Conservation (phyloP, 257 asterid species). For the Buddleja alternifolia region DNA sequence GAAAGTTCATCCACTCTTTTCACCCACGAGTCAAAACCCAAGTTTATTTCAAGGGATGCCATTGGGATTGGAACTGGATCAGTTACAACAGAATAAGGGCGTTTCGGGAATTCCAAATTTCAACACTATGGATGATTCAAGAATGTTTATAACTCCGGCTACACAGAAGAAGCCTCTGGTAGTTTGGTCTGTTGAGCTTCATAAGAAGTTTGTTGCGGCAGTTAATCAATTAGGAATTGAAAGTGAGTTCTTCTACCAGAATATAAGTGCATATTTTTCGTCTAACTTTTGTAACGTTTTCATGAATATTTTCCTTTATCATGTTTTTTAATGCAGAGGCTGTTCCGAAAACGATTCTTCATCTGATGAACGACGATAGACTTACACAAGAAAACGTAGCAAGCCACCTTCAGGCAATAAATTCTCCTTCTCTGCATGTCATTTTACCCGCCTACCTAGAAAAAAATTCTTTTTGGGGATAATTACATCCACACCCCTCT, state of each 20-base stretch:
- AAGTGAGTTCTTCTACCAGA: conserved; percentile 48
- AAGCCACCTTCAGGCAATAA: conserved; percentile 88
- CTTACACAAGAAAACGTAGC: conserved; percentile 90
- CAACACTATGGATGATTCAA: conserved; percentile 47
- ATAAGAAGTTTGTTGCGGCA: conserved; percentile 79
- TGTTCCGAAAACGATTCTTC: conserved; percentile 85
- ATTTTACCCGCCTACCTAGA: not conserved
- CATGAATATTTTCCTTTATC: not conserved
- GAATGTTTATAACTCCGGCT: conserved; percentile 55
- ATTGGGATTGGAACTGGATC: conserved; percentile 60
- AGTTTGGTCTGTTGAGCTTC: conserved; percentile 90
- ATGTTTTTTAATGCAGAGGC: conserved; percentile 62
- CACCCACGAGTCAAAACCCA: conserved; percentile 43
- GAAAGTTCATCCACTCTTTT: conserved; percentile 50
- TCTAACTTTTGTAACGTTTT: conserved; percentile 16
- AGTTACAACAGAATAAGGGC: conserved; percentile 58
- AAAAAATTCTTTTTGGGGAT: conserved; percentile 9
- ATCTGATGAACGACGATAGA: conserved; percentile 84
- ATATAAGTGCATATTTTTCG: not conserved
- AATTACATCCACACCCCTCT: too few relatives aligned
- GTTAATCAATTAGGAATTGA: conserved; percentile 88
- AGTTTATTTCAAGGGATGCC: conserved; percentile 62
- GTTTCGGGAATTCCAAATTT: too few relatives aligned
- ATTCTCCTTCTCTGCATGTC: conserved; percentile 23
- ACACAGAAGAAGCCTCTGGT: conserved; percentile 84